A percentile compares a stretch with the other conserved stretches of the same genome.
These are phyloP conservation scores for Wickerhamiella azyma DNA, from an alignment of 805 yeast genomes.

Conservation along the genomic window DNA sequence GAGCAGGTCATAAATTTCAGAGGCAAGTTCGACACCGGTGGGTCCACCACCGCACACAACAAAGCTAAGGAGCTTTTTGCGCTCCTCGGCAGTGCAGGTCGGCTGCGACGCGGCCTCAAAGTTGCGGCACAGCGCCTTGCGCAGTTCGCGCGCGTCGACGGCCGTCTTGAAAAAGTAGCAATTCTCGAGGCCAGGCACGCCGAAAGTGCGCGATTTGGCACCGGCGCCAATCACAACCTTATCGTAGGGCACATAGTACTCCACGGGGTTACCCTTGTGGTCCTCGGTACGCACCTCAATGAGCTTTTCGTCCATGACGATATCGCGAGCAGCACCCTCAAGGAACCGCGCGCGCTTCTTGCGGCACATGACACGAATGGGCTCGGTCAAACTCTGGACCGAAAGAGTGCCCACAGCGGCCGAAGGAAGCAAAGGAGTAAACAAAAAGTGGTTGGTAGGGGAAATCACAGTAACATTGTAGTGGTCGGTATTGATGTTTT, in stretches of 20 bases:
- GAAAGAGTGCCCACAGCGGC: slow-evolving; percentile 63
- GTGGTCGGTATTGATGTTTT: slow-evolving; percentile 37
- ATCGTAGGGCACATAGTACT: slow-evolving; percentile 58
- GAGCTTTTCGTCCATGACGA: slow-evolving; percentile 42
- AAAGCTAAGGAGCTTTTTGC: slow-evolving; percentile 45
- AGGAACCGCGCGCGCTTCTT: slow-evolving; percentile 45
- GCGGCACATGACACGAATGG: slow-evolving; percentile 43
- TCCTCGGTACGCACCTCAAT: slow-evolving; percentile 40
- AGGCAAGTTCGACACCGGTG: slow-evolving; percentile 63
- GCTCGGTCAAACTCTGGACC: slow-evolving; percentile 48
- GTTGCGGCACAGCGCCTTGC: slow-evolving; percentile 40
- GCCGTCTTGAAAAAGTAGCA: slow-evolving; percentile 52
- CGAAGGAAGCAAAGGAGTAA: slow-evolving; percentile 55
- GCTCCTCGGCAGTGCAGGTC: slow-evolving; percentile 47
- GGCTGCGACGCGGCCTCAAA: slow-evolving; percentile 54
- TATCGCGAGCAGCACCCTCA: slow-evolving; percentile 47
- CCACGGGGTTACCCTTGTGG: slow-evolving; percentile 26
- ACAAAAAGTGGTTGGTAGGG: slow-evolving; percentile 54
- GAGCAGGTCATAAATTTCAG: slow-evolving; percentile 52
- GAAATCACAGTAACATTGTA: slow-evolving; percentile 55
- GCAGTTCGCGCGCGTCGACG: slow-evolving; percentile 45
- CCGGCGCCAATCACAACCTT: slow-evolving; percentile 58
- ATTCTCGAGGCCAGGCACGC: slow-evolving; percentile 53
- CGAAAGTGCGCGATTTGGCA: slow-evolving; percentile 54
- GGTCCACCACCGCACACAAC: slow-evolving; percentile 69